phyloP scores from a whole-genome alignment of 1,284 basidiomycete species.

The Ceratobasidium sp. region DNA sequence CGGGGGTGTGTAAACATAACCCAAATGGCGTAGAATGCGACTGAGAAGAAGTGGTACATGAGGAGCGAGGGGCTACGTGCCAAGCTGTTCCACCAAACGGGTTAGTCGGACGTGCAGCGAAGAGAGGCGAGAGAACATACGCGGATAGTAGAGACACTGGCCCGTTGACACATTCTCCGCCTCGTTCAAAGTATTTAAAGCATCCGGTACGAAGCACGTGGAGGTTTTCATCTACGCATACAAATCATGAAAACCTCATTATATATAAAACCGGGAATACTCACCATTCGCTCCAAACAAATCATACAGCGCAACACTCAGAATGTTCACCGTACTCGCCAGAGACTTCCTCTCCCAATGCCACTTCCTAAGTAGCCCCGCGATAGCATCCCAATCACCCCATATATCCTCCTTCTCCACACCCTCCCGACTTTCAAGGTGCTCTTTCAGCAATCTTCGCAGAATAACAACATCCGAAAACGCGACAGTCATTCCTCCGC shows the following conservation, averaged over 20 bases:
- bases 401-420: constrained; percentile 32
- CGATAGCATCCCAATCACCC: constrained; percentile 43
- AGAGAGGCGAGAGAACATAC: constrained; percentile 9
- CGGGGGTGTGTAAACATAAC: constrained; percentile 82
- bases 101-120: neutral
- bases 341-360: constrained; percentile 88
- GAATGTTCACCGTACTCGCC: constrained; percentile 88
- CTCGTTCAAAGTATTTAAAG: constrained; percentile 97
- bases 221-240: constrained; percentile 75
- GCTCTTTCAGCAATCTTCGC: constrained; percentile 62
- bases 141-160: constrained; percentile 87
- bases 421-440: constrained; percentile 36
- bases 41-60: constrained; percentile 92
- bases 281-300: constrained; percentile 91
- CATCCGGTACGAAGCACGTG: constrained; percentile 92
- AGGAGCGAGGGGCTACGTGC: constrained; percentile 83
- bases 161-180: constrained; percentile 89
- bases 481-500: constrained; percentile 95
- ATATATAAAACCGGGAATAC: constrained; percentile 50
- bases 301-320: constrained; percentile 92
- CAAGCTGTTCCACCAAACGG: constrained; percentile 58
- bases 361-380: constrained; percentile 76
- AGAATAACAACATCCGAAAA: constrained; percentile 87
- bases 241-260: constrained; percentile 33
- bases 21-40: constrained; percentile 95